Evolutionary conservation across 208 protist genomes (phyloP).

Genomic region (Zelonia costaricensis): DNA sequence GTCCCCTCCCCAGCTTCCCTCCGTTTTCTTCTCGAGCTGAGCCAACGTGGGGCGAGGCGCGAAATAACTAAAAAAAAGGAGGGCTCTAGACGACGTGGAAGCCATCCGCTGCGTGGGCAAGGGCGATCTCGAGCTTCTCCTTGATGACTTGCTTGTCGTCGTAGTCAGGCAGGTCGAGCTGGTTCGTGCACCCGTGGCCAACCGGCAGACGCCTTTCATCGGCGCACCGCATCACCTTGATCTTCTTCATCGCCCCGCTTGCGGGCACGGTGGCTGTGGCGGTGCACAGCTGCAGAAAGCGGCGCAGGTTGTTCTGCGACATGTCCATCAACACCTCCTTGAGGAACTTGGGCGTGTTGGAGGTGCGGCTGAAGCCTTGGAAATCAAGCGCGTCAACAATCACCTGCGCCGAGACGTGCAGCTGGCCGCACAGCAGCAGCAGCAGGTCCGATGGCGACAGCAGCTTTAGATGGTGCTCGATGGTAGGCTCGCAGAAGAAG

Average conservation of each 20-base stretch:
- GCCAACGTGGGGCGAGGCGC: too few species aligned
- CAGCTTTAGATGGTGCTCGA: constrained; percentile 58
- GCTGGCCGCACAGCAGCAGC: constrained; percentile 60
- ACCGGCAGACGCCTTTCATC: constrained; percentile 57
- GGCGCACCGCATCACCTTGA: constrained; percentile 47
- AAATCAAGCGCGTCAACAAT: constrained; percentile 64
- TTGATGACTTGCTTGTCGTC: constrained; percentile 44
- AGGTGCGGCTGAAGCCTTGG: constrained; percentile 44
- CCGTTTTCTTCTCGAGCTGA: too few species aligned
- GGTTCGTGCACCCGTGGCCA: constrained; percentile 66
- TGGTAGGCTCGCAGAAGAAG: constrained; percentile 39
- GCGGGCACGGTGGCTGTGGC: constrained; percentile 41
- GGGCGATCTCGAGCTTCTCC: constrained; percentile 52
- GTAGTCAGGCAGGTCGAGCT: constrained; percentile 72
- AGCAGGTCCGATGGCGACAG: constrained; percentile 56
- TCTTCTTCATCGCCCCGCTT: constrained; percentile 41
- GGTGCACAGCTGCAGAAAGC: constrained; percentile 75
- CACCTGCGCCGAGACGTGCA: constrained; percentile 48
- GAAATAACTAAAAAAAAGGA: too few species aligned
- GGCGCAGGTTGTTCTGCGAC: constrained; percentile 68
- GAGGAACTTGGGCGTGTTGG: constrained; percentile 54
- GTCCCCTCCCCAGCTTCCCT: too few species aligned
- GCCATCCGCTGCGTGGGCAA: constrained; percentile 66
- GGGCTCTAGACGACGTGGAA: constrained; percentile 63
- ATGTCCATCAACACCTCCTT: constrained; percentile 50